Percentiles rank a stretch among this genome's conserved stretches.
These are phyloP conservation scores for Salix viminalis DNA, from an alignment of 345 rosid species.

Conservation along the genomic window DNA sequence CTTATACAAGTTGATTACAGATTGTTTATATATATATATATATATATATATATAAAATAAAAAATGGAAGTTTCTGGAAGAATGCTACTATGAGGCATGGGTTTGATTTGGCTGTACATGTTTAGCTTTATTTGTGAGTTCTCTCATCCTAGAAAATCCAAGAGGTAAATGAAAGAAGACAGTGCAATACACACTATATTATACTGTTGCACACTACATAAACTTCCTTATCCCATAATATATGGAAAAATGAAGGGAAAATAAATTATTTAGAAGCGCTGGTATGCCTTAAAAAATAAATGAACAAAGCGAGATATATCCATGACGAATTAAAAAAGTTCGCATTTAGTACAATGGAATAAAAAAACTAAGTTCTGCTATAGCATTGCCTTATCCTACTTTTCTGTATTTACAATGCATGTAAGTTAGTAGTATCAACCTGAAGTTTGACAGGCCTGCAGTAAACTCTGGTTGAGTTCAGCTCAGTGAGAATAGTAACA, in stretches of 20 bases:
- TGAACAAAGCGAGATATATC: not conserved
- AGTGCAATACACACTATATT: not conserved
- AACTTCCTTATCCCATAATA: not conserved
- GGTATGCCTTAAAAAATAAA: not conserved
- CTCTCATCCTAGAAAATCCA: not conserved
- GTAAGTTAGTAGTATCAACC: too few relatives aligned
- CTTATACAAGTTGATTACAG: too few relatives aligned
- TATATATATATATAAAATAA: too few relatives aligned
- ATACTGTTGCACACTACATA: not conserved
- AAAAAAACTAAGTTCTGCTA: too few relatives aligned
- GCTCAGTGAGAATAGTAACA: too few relatives aligned
- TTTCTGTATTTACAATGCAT: too few relatives aligned
- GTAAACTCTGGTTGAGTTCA: too few relatives aligned
- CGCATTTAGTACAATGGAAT: too few relatives aligned
- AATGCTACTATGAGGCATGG: not conserved
- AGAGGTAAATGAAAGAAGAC: not conserved
- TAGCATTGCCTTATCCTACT: too few relatives aligned
- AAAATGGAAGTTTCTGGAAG: not conserved
- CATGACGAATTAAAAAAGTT: not conserved
- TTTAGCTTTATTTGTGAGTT: not conserved
- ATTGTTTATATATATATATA: too few relatives aligned
- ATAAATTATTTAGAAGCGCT: not conserved
- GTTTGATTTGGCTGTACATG: not conserved
- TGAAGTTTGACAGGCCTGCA: too few relatives aligned
- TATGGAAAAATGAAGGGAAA: not conserved